Conservation (phyloP, 179 eudicot genomes). For the Gypsophila paniculata region DNA sequence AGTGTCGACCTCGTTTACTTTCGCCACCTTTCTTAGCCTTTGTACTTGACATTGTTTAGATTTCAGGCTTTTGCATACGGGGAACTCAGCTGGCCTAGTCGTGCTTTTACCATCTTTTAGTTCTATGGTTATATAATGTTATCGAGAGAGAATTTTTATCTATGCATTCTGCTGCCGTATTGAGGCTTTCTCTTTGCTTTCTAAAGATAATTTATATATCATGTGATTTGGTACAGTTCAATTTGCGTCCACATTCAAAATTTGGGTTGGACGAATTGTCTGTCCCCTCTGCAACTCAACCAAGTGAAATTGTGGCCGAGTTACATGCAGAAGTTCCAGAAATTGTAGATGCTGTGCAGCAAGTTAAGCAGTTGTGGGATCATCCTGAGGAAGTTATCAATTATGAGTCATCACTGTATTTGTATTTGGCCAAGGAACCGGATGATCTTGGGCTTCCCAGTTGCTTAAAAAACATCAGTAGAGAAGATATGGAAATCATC, state of each 20-base stretch:
- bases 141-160: background rate
- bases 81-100: background rate
- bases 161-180: conserved; percentile 11
- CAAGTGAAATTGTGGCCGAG: conserved; percentile 44
- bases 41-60: too few relatives aligned
- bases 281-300: conserved; percentile 41
- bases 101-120: background rate
- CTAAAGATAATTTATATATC: background rate
- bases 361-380: conserved; percentile 51
- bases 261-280: conserved; percentile 71
- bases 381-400: conserved; percentile 22
- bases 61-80: too few relatives aligned
- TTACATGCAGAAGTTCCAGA: conserved; percentile 74
- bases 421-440: conserved; percentile 60
- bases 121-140: background rate
- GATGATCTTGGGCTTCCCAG: conserved; percentile 54
- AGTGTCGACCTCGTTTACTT: too few relatives aligned
- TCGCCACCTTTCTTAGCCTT: too few relatives aligned
- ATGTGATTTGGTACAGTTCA: conserved; percentile 59
- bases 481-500: conserved; percentile 93
- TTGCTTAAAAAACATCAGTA: conserved; percentile 68
- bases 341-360: conserved; percentile 55
- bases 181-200: background rate
- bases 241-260: conserved; percentile 71
- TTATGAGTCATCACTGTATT: conserved; percentile 17